Conservation (phyloP, 495 filamentous ascomycete genomes). For the Evansstolkia leycettana region DNA sequence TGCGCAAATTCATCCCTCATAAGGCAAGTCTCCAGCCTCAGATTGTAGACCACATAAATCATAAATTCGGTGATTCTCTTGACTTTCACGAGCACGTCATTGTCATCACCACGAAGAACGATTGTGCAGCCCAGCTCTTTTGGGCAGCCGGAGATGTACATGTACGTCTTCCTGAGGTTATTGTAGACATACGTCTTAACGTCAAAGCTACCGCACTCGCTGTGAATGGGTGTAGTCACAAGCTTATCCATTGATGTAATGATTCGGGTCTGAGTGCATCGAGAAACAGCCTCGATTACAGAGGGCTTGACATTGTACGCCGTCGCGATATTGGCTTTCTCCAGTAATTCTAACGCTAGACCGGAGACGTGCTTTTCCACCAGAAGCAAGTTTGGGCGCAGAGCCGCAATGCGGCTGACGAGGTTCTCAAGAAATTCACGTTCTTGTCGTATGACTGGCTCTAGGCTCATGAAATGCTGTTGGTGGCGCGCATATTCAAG, state of each 20-base stretch:
- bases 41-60: slow-evolving; percentile 96
- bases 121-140: slow-evolving; percentile 94
- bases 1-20: slow-evolving; percentile 93
- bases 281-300: slow-evolving; percentile 86
- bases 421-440: slow-evolving; percentile 88
- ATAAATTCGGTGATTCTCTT: slow-evolving; percentile 97
- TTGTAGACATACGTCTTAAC: slow-evolving; percentile 86
- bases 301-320: slow-evolving; percentile 93
- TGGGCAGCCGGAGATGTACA: slow-evolving; percentile 87
- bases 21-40: slow-evolving; percentile 89
- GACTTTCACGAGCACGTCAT: slow-evolving; percentile 56
- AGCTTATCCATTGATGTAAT: slow-evolving; percentile 95
- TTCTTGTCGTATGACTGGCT: slow-evolving; percentile 94
- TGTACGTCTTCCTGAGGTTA: slow-evolving; percentile 81
- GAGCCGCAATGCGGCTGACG: slow-evolving; percentile 77
- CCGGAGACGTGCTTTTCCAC: slow-evolving; percentile 87
- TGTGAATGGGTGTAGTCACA: slow-evolving; percentile 65
- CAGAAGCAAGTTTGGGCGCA: slow-evolving; percentile 73
- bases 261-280: slow-evolving; percentile 80
- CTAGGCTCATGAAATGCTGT: slow-evolving; percentile 95
- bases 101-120: slow-evolving; percentile 73
- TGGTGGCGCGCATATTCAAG: slow-evolving; percentile 94
- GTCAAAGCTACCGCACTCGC: slow-evolving; percentile 75
- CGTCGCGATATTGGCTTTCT: slow-evolving; percentile 79
- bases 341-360: slow-evolving; percentile 74